Percentiles rank a stretch among this genome's conserved stretches.
These are phyloP conservation scores for Mycosarcoma maydis DNA, from an alignment of 1,284 basidiomycete genomes.

Conservation along the genomic window DNA sequence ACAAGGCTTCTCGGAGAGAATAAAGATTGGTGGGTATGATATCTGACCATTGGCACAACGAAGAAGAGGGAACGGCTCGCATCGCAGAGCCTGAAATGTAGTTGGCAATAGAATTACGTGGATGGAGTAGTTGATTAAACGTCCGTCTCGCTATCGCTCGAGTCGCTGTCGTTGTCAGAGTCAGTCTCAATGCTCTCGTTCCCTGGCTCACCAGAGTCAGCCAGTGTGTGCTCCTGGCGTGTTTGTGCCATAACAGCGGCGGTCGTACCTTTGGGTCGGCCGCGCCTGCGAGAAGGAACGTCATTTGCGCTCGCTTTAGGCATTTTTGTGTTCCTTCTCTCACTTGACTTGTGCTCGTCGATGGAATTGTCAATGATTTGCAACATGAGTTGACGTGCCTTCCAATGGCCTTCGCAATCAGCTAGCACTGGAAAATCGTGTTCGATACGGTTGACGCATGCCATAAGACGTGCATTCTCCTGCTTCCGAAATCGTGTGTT, in stretches of 20 bases:
- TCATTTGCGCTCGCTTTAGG: neutral
- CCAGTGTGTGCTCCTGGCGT: neutral
- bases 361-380: slow-evolving; percentile 57
- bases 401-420: slow-evolving; percentile 54
- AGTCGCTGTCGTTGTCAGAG: neutral
- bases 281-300: neutral
- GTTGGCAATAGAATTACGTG: too few relatives aligned
- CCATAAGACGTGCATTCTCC: neutral
- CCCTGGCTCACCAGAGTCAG: neutral
- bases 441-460: slow-evolving; percentile 35
- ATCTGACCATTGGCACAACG: too few relatives aligned
- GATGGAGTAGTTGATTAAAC: too few relatives aligned
- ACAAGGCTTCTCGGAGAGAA: too few relatives aligned
- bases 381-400: slow-evolving; percentile 46
- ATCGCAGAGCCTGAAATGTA: too few relatives aligned
- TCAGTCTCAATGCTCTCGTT: neutral
- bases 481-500: neutral
- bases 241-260: neutral
- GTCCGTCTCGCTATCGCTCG: slow-evolving; percentile 3
- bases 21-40: too few relatives aligned
- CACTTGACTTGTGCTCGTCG: slow-evolving; percentile 26
- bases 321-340: neutral
- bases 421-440: slow-evolving; percentile 36
- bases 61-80: too few relatives aligned
- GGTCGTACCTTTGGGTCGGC: neutral